A percentile compares a stretch with the other conserved stretches of the same genome.
phyloP scores from a whole-genome alignment of 208 protist genomes.

The Trichomonas vaginalis region DNA sequence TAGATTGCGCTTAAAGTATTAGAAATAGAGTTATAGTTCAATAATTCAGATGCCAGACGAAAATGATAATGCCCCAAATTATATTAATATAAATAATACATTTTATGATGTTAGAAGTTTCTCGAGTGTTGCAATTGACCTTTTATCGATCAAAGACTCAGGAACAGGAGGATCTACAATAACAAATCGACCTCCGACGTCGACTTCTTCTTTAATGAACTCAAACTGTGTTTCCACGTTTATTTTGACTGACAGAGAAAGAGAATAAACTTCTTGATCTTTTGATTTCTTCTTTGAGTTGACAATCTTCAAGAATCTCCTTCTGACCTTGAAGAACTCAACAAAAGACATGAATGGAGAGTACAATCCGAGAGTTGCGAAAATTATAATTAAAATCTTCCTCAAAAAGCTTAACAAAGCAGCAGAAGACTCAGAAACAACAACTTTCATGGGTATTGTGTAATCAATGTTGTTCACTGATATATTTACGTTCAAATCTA shows the following conservation, averaged over 20 bases:
- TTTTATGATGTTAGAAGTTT: neutral
- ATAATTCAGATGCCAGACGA: too few species aligned
- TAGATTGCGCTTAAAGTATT: too few species aligned
- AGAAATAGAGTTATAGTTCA: too few species aligned
- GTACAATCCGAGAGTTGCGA: neutral
- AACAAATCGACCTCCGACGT: neutral
- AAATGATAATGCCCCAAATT: too few species aligned
- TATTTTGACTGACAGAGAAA: neutral
- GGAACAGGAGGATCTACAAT: neutral
- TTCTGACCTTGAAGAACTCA: neutral
- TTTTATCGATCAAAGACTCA: neutral
- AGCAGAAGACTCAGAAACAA: neutral
- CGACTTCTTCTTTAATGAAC: neutral
- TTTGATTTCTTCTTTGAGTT: neutral
- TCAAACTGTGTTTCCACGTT: neutral
- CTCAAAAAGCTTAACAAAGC: neutral
- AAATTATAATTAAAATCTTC: neutral
- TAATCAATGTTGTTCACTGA: neutral
- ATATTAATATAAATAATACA: too few species aligned
- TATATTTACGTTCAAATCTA: neutral
- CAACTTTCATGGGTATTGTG: neutral
- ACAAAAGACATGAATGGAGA: neutral
- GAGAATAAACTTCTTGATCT: neutral
- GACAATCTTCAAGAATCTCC: neutral
- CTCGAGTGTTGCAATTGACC: neutral